These are phyloP conservation scores for Raffaelea ambrosiae DNA, from an alignment of 2,329 filamentous ascomycete species.

Conservation along the genomic window DNA sequence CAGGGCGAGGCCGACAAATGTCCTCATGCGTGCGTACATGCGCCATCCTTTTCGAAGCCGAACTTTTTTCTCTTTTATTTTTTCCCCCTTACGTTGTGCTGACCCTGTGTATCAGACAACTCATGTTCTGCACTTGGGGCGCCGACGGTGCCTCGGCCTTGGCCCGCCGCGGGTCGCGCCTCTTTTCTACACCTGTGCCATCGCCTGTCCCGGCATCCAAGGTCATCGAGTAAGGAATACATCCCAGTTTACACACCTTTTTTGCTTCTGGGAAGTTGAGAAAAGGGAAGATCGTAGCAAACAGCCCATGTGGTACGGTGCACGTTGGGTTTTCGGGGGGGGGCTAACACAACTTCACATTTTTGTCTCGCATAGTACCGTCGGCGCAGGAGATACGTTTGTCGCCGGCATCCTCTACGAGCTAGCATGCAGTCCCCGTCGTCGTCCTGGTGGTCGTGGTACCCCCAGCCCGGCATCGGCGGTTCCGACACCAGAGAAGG, in stretches of 20 bases:
- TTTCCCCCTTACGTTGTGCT: too few relatives aligned
- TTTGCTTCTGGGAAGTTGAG: too few relatives aligned
- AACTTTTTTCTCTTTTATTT: background rate
- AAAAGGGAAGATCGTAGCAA: too few relatives aligned
- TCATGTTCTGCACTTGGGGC: conserved; percentile 37
- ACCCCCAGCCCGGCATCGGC: background rate
- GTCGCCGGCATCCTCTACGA: conserved; percentile 62
- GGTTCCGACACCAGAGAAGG: background rate
- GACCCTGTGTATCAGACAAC: conserved; percentile 22
- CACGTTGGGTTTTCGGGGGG: too few relatives aligned
- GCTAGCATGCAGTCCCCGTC: conserved; percentile 32
- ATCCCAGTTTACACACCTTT: too few relatives aligned
- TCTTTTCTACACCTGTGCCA: conserved; percentile 34
- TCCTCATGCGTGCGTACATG: conserved; percentile 34
- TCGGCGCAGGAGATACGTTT: conserved; percentile 71
- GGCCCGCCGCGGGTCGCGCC: conserved; percentile 23
- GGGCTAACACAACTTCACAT: too few relatives aligned
- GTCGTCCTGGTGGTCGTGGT: too few relatives aligned
- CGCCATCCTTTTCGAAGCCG: background rate
- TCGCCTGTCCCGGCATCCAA: conserved; percentile 24
- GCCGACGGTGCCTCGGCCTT: conserved; percentile 36
- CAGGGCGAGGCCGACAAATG: conserved; percentile 25
- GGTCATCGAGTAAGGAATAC: conserved; percentile 46
- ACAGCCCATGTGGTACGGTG: too few relatives aligned
- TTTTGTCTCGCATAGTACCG: conserved; percentile 47